Evolutionary conservation across 805 yeast species (phyloP), one percentile per base, ranked within the genome.

Genomic region (Sugiyamaella floridensis): DNA sequence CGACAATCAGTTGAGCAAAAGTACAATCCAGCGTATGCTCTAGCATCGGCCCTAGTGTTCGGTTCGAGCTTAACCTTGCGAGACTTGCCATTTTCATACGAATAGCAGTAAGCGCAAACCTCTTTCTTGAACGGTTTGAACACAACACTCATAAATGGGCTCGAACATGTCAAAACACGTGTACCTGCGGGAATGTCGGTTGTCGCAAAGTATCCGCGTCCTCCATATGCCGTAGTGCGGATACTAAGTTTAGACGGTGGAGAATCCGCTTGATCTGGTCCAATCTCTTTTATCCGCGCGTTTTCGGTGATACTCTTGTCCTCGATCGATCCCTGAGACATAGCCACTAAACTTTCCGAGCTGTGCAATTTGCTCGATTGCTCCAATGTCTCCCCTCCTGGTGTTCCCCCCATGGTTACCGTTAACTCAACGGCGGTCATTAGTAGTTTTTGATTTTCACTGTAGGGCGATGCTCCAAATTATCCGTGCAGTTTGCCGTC

Each of bases 131-230:
- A 82, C 3, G 80, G 81, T 53, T 74, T 71, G 15, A 72, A 64
- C 2, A 82, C 71, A 0, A 79, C 70, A 14, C 74, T 67, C 9
- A 83, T 76, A 41, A 79, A 63, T 0, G 83, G 81, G 2, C 63
- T 51, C 2, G 61, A 55, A 15, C 78, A 75, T 8, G 45, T 52
- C 41, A 77, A 67, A 3, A 83, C 66, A 0, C 63, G 58, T 0
- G 79, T 72, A 8, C 71, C 78, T 34, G 63, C 59, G 12, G 72
- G 66, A 12, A 83, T 75, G n/a, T 60, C 53, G 1, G 34, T 28
- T 0, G 53, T 57, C 9, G 86, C 77, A 61, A 78, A 82, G 58
- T 84, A 80, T 1, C 86, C 86, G 51, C 86, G 70, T n/a, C 86
- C 85, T 40, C 79, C 76, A 74, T 76, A 77, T 42, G 66, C 63